These are phyloP conservation scores for Talaromyces sp. DNA, from an alignment of 2,329 filamentous ascomycete species.

Conservation along the genomic window DNA sequence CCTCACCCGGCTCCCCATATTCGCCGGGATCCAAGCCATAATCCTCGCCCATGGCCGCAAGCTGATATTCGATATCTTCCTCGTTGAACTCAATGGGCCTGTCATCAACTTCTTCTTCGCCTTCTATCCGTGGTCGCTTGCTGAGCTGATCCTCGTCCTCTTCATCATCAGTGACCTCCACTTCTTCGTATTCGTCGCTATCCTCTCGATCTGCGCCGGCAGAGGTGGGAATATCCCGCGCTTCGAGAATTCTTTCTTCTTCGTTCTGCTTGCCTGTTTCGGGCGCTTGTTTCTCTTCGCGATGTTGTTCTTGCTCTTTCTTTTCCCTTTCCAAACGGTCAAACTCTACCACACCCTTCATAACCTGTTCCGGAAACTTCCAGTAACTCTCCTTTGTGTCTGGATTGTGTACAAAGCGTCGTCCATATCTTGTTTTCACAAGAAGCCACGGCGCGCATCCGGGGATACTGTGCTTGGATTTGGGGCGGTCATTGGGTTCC, in stretches of 20 bases:
- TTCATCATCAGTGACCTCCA: slow-evolving; percentile 66
- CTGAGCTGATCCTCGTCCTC: slow-evolving; percentile 47
- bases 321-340: slow-evolving; percentile 68
- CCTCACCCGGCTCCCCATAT: slow-evolving; percentile 61
- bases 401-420: slow-evolving; percentile 86
- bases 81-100: slow-evolving; percentile 77
- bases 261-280: slow-evolving; percentile 18
- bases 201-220: slow-evolving; percentile 44
- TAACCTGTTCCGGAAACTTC: slow-evolving; percentile 85
- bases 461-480: slow-evolving; percentile 73
- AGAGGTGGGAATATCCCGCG: slow-evolving; percentile 14
- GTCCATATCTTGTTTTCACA: slow-evolving; percentile 85
- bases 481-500: slow-evolving; percentile 76
- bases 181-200: slow-evolving; percentile 72
- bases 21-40: slow-evolving; percentile 75
- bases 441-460: slow-evolving; percentile 83
- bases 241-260: slow-evolving; percentile 20
- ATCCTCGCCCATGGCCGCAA: slow-evolving; percentile 84
- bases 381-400: slow-evolving; percentile 86
- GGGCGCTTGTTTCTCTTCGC: slow-evolving; percentile 24
- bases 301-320: slow-evolving; percentile 53
- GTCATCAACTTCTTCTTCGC: slow-evolving; percentile 43
- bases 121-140: slow-evolving; percentile 34
- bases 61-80: slow-evolving; percentile 88
- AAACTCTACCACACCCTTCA: slow-evolving; percentile 69